phyloP scores from a whole-genome alignment of 805 yeast species.

The Saccharomycopsis fodiens region DNA sequence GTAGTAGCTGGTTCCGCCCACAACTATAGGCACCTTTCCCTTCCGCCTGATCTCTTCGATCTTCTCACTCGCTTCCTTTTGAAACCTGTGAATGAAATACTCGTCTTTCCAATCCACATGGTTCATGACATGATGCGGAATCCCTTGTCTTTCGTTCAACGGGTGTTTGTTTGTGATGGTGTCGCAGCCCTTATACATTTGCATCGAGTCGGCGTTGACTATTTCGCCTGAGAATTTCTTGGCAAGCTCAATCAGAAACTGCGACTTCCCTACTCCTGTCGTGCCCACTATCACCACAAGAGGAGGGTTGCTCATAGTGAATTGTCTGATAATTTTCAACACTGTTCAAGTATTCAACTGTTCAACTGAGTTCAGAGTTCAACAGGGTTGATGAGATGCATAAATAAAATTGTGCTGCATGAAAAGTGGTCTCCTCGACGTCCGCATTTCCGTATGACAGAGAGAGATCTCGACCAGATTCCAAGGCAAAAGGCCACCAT shows the following conservation, averaged over 20 bases:
- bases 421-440: too few relatives aligned
- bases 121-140: conserved; percentile 83
- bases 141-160: conserved; percentile 57
- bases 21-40: conserved; percentile 76
- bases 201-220: conserved; percentile 97
- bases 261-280: conserved; percentile 95
- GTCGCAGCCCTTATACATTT: conserved; percentile 68
- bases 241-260: conserved; percentile 74
- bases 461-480: too few relatives aligned
- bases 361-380: too few relatives aligned
- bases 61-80: conserved; percentile 53
- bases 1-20: conserved; percentile 96
- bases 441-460: too few relatives aligned
- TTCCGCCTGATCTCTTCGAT: conserved; percentile 58
- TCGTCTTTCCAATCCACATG: conserved; percentile 77
- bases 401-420: too few relatives aligned
- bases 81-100: conserved; percentile 73
- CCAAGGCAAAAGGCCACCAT: too few relatives aligned
- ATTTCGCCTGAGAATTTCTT: conserved; percentile 74
- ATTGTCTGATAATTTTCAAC: too few relatives aligned
- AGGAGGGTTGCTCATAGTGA: too few relatives aligned
- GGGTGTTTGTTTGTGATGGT: conserved; percentile 93
- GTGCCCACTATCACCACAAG: conserved; percentile 78
- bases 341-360: too few relatives aligned
- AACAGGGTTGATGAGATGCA: too few relatives aligned